These are phyloP conservation scores for Candida odintsovae DNA, from an alignment of 805 yeast species.

Conservation along the genomic window DNA sequence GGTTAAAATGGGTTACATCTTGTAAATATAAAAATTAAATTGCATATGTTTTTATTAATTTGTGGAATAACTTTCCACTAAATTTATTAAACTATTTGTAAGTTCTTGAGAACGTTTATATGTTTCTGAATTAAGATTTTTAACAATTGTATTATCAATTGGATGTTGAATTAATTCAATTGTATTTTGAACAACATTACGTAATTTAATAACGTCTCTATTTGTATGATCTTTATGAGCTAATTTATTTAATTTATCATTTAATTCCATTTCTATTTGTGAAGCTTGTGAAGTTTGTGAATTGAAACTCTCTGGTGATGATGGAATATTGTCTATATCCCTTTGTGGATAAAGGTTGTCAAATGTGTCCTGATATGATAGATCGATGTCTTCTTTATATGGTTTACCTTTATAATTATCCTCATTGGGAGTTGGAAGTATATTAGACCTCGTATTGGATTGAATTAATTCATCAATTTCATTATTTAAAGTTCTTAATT, in stretches of 20 bases:
- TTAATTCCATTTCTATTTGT: constrained; percentile 19
- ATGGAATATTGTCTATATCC: constrained; percentile 10
- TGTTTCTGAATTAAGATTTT: constrained; percentile 10
- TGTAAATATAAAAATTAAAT: constrained; percentile 3
- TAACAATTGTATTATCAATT: constrained; percentile 9
- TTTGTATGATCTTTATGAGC: constrained; percentile 8
- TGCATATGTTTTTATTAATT: neutral
- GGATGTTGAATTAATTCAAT: constrained; percentile 11
- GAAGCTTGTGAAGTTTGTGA: constrained; percentile 13
- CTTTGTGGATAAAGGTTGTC: neutral
- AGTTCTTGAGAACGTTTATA: constrained; percentile 8
- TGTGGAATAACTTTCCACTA: constrained; percentile 14
- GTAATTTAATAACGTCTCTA: constrained; percentile 13
- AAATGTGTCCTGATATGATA: constrained; percentile 1
- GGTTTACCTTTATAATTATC: constrained; percentile 3
- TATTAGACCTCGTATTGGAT: neutral
- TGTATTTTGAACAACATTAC: constrained; percentile 12
- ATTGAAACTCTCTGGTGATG: constrained; percentile 17
- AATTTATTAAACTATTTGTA: constrained; percentile 5
- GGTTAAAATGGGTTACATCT: neutral
- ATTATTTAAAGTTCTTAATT: neutral
- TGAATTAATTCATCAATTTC: neutral
- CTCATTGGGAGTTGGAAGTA: constrained; percentile 18
- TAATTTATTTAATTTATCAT: constrained; percentile 9
- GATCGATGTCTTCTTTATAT: neutral